Percentiles rank a stretch among this genome's conserved stretches.
phyloP scores from a whole-genome alignment of 2,329 filamentous ascomycete genomes.

The Pezicula rhizophila region DNA sequence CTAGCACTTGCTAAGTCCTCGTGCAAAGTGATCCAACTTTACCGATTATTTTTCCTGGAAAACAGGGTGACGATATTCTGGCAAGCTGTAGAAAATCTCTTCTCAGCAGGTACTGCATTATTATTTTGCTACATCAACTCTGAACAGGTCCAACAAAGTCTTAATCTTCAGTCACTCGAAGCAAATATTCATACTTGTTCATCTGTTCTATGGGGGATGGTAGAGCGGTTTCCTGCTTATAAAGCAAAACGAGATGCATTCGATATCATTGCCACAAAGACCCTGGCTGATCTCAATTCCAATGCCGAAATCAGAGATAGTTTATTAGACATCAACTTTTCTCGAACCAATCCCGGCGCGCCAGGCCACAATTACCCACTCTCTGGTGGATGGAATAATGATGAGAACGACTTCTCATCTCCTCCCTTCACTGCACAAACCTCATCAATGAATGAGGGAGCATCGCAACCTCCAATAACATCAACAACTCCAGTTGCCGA shows the following conservation, averaged over 20 bases:
- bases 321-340: background rate
- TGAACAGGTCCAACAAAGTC: background rate
- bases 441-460: background rate
- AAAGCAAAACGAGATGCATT: slow-evolving; percentile 15
- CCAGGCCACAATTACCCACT: background rate
- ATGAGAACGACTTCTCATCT: background rate
- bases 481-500: background rate
- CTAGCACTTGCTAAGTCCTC: slow-evolving; percentile 1
- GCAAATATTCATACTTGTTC: slow-evolving; percentile 9
- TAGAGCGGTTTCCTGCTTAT: slow-evolving; percentile 17
- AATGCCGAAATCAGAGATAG: background rate
- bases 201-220: slow-evolving; percentile 18
- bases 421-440: background rate
- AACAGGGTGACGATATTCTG: slow-evolving; percentile 7
- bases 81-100: slow-evolving; percentile 8
- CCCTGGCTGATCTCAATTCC: background rate
- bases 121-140: slow-evolving; percentile 5
- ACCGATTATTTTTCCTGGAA: slow-evolving; percentile 5
- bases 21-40: slow-evolving; percentile 3
- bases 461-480: background rate
- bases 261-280: slow-evolving; percentile 1
- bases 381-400: background rate
- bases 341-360: background rate
- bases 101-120: slow-evolving; percentile 6
- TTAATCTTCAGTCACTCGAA: slow-evolving; percentile 4